Conservation (phyloP, 1,284 basidiomycete species). For the Tilletia indica region DNA sequence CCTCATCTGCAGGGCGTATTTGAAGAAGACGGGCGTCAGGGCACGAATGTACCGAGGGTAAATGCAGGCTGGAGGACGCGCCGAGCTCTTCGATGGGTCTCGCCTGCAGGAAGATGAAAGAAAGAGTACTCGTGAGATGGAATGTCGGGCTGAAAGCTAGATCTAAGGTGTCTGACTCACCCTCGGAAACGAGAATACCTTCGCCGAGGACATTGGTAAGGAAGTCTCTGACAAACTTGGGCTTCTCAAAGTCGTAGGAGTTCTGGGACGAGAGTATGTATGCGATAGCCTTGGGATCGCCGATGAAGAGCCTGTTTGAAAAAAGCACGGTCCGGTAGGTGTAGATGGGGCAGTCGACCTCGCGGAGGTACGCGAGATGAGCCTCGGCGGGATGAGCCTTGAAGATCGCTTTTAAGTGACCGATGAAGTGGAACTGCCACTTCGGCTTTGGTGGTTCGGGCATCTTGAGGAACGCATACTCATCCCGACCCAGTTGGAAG, state of each 20-base stretch:
- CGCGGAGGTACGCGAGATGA: neutral
- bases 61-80: slow-evolving; percentile 51
- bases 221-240: slow-evolving; percentile 25
- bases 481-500: neutral
- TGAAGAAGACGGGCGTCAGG: slow-evolving; percentile 40
- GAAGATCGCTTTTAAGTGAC: slow-evolving; percentile 2
- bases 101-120: neutral
- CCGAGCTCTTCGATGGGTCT: slow-evolving; percentile 43
- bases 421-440: neutral
- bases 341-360: slow-evolving; percentile 18
- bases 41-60: slow-evolving; percentile 38
- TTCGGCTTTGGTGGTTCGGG: neutral
- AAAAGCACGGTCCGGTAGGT: slow-evolving; percentile 39
- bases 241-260: slow-evolving; percentile 47
- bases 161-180: neutral
- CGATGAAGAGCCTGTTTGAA: slow-evolving; percentile 39
- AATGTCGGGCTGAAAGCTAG: too few species aligned
- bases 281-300: slow-evolving; percentile 43
- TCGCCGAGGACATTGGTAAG: slow-evolving; percentile 45
- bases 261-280: slow-evolving; percentile 34
- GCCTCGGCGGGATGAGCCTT: neutral
- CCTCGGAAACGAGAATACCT: slow-evolving; percentile 32
- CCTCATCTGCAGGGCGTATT: slow-evolving; percentile 28
- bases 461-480: neutral
- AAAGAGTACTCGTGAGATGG: neutral